Conservation (phyloP, 768 basidiomycete genomes). For the Chalciporus chontae region DNA sequence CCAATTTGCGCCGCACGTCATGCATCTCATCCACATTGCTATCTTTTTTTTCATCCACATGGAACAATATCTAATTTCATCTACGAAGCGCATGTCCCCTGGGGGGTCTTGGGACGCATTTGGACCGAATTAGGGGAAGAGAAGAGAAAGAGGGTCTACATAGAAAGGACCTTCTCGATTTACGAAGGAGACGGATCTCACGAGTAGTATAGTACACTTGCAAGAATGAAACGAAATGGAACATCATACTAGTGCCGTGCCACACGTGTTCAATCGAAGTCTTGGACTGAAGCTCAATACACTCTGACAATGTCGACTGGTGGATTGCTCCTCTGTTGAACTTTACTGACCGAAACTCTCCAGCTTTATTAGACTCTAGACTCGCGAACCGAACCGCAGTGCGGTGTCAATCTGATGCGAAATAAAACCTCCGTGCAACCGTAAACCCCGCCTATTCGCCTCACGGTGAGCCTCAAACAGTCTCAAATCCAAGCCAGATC, state of each 20-base stretch:
- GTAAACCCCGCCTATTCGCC: neutral
- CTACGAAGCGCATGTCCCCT: constrained; percentile 21
- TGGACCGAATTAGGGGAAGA: constrained; percentile 7
- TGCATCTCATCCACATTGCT: constrained; percentile 31
- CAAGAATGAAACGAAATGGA: constrained; percentile 48
- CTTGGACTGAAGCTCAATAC: neutral
- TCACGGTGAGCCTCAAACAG: neutral
- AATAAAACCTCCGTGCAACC: neutral
- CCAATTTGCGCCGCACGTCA: constrained; percentile 22
- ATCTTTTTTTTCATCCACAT: constrained; percentile 11
- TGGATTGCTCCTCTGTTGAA: too few relatives aligned
- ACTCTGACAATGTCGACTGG: too few relatives aligned
- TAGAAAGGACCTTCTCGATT: constrained; percentile 10
- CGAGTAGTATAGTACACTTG: constrained; percentile 23
- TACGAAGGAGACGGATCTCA: constrained; percentile 19
- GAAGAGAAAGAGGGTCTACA: constrained; percentile 12
- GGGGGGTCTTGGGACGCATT: constrained; percentile 22
- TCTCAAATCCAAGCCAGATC: neutral
- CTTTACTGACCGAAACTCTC: too few relatives aligned
- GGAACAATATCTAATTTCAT: constrained; percentile 31
- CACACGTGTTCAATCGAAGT: neutral
- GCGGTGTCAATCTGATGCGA: neutral
- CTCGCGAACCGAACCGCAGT: neutral
- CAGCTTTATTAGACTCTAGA: neutral
- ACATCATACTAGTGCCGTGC: constrained; percentile 15